phyloP scores from a whole-genome alignment of 371 early-diverging fungal genomes.

The Actinomortierella wolfii region DNA sequence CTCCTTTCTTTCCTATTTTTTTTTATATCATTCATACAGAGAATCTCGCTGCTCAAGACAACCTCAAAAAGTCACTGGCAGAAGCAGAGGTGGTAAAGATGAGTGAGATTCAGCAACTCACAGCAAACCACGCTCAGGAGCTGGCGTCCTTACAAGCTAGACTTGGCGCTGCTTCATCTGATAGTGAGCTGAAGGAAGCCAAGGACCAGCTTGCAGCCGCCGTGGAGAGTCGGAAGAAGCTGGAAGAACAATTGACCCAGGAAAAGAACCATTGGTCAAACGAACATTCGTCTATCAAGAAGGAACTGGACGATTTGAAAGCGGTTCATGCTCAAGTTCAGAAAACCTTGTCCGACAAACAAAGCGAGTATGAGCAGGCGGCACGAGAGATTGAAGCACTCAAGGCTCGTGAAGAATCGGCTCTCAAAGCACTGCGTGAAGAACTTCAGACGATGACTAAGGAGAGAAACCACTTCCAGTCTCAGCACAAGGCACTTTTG shows the following conservation, averaged over 20 bases:
- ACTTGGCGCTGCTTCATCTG: not conserved
- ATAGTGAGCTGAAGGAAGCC: too few species aligned
- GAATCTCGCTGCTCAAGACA: slow-evolving; percentile 9
- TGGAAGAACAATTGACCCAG: slow-evolving; percentile 39
- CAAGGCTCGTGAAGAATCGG: slow-evolving; percentile 11
- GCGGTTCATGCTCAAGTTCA: not conserved
- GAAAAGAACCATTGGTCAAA: slow-evolving; percentile 50
- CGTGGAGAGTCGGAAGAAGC: slow-evolving; percentile 19
- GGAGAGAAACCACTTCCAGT: slow-evolving; percentile 47
- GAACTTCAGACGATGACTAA: slow-evolving; percentile 35
- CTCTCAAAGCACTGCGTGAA: slow-evolving; percentile 18
- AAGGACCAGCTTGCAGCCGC: slow-evolving; percentile 2
- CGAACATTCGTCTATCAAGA: slow-evolving; percentile 49
- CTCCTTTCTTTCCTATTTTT: not conserved
- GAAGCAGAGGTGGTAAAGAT: too few species aligned
- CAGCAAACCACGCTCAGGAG: too few species aligned
- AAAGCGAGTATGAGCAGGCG: slow-evolving; percentile 5
- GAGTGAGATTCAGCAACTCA: too few species aligned
- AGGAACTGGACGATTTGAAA: slow-evolving; percentile 24
- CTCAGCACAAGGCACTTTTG: slow-evolving; percentile 52
- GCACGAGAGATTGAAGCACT: slow-evolving; percentile 5
- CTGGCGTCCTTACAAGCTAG: not conserved
- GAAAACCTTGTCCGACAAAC: not conserved
- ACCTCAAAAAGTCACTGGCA: not conserved
- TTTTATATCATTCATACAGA: not conserved